Evolutionary conservation across 768 basidiomycete species (phyloP).

Genomic region (Suillus fuscotomentosus): DNA sequence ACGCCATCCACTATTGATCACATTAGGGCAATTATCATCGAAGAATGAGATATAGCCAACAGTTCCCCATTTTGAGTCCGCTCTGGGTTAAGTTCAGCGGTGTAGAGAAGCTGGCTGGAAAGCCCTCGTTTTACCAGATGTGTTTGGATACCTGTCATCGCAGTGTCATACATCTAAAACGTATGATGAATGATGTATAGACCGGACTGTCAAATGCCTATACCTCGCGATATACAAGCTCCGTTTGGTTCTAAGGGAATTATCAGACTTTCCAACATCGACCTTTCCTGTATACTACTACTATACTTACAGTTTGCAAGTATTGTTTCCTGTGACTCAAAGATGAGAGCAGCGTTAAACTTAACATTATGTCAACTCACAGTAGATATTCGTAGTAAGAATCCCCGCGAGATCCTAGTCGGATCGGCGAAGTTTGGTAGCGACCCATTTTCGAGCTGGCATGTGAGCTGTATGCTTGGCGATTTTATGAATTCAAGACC

Average conservation of each 20-base stretch:
- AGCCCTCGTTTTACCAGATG: conserved; percentile 69
- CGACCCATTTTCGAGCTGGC: conserved; percentile 48
- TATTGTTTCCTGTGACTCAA: conserved; percentile 26
- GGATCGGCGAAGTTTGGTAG: conserved; percentile 69
- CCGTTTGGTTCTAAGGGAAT: conserved; percentile 58
- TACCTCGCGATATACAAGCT: conserved; percentile 75
- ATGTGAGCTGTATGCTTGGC: conserved; percentile 4
- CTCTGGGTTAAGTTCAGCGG: conserved; percentile 77
- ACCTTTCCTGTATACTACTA: background rate
- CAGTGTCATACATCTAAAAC: conserved; percentile 81
- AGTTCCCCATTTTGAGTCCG: conserved; percentile 27
- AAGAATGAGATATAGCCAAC: conserved; percentile 27
- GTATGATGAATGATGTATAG: conserved; percentile 6
- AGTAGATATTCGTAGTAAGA: conserved; percentile 92
- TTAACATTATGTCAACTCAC: conserved; percentile 38
- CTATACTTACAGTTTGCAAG: conserved; percentile 28
- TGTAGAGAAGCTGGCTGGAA: conserved; percentile 65
- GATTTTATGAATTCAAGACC: conserved; percentile 19
- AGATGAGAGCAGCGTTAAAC: conserved; percentile 3
- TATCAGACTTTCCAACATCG: conserved; percentile 4
- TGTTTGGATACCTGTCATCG: conserved; percentile 79
- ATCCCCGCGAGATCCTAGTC: conserved; percentile 90
- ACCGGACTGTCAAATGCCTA: conserved; percentile 16
- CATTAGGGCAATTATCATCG: background rate
- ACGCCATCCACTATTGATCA: conserved; percentile 53